Evolutionary conservation across 768 basidiomycete species (phyloP).

Genomic region (Asterophora lycoperdoides): DNA sequence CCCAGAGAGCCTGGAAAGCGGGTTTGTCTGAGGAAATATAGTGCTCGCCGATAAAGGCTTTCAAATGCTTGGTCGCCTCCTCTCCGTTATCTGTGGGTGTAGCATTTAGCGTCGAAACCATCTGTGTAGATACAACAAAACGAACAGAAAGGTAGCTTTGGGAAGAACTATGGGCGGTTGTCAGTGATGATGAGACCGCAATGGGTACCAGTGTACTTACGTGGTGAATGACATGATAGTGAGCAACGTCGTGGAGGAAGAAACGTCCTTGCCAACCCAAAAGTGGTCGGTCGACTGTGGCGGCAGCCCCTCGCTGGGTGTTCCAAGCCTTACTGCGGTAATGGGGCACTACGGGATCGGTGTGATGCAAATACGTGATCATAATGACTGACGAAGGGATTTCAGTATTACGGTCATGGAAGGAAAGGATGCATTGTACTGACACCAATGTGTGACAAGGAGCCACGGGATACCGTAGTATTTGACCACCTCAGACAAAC

Average conservation of each 20-base stretch:
- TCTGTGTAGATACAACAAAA: not conserved
- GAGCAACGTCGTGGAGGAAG: constrained; percentile 62
- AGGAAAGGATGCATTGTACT: constrained; percentile 10
- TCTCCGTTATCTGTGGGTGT: constrained; percentile 41
- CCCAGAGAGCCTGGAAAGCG: constrained; percentile 46
- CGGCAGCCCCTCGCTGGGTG: constrained; percentile 57
- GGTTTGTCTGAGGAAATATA: constrained; percentile 41
- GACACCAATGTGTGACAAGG: constrained; percentile 52
- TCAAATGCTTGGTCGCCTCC: constrained; percentile 47
- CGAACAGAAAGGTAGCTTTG: constrained; percentile 56
- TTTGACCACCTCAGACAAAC: constrained; percentile 39
- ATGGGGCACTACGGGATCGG: constrained; percentile 54
- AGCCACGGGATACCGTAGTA: constrained; percentile 55
- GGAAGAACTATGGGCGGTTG: constrained; percentile 43
- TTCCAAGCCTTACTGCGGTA: constrained; percentile 56
- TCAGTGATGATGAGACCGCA: not conserved
- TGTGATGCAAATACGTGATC: constrained; percentile 65
- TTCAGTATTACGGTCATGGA: too few relatives aligned
- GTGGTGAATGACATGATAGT: constrained; percentile 61
- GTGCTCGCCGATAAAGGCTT: constrained; percentile 45
- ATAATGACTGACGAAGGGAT: constrained; percentile 33
- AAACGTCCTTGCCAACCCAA: constrained; percentile 62
- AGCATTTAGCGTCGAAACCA: not conserved
- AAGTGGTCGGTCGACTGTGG: constrained; percentile 54
- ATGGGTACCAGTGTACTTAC: constrained; percentile 24